Evolutionary conservation across 306 rosid genomes (phyloP), one percentile per base, ranked within the genome.

Genomic region (Canavalia ensiformis): DNA sequence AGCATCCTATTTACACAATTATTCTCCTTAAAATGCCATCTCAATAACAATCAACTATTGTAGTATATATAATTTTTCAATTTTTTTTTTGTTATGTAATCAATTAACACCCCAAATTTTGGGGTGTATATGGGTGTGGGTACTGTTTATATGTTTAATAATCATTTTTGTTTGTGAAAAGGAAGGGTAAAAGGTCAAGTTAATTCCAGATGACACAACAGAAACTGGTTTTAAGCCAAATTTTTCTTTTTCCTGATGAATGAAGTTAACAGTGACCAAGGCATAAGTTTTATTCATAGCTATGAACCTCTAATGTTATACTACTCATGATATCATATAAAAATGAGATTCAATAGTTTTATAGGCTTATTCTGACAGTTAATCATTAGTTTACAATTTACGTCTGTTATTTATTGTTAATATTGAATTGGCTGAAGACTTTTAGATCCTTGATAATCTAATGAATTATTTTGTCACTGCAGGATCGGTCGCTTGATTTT

Each of bases 401-500:
- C 45, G 34, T 31, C 44, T 45, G 50, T 68, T 65, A 46, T 30
- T 68, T 72, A 46, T 45, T 67, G 71, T 13, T 47, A 64, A 30
- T 72, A 7, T n/a, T 55, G 2, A 42, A 68, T 31, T 67, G 11
- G 39, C 7, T 4, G 39, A 44, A 68, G 55, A 89, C 74, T 56
- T 76, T 68, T 34, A 33, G 41, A 85, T 88, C 86, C 77, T 87
- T 58, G 90, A 77, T 67, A 72, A 29, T 72, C 59, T 75, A 56
- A 83, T 28, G 34, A 9, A 58, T 76, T 18, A 18, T 45, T 62
- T 62, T 78, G 37, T 79, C 42, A 76, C 57, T 70, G 71, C 95
- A 94, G 98, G 98, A 94, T 84, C 94, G 95, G 28, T 94, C 97
- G 51, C 97, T 94, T 9, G 95, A 94, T 85, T 94, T 94, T 72